phyloP scores from a whole-genome alignment of 1,284 basidiomycete species.

The Mycosarcoma maydis region DNA sequence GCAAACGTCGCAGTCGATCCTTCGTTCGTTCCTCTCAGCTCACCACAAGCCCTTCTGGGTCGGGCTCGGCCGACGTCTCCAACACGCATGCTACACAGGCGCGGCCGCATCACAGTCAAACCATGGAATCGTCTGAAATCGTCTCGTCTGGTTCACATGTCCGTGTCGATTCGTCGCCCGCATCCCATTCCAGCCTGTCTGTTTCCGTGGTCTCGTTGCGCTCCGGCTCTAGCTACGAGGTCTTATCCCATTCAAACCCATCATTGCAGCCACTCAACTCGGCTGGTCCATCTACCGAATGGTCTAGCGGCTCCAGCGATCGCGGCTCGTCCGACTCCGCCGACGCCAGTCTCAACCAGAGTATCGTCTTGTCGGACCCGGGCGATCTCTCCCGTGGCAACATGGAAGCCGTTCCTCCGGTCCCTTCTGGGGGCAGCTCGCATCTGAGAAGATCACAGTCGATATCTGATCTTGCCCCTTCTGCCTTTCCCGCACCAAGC shows the following conservation, averaged over 20 bases:
- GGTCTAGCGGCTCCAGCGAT: constrained; percentile 51
- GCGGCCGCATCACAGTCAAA: background rate
- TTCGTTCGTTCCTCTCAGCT: constrained; percentile 16
- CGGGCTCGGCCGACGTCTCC: constrained; percentile 9
- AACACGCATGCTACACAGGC: background rate
- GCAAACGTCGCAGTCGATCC: constrained; percentile 35
- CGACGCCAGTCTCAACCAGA: constrained; percentile 29
- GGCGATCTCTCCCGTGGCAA: constrained; percentile 16
- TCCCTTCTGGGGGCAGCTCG: background rate
- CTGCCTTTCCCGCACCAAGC: background rate
- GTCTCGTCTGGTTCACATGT: constrained; percentile 14
- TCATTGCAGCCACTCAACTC: constrained; percentile 12
- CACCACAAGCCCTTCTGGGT: constrained; percentile 18
- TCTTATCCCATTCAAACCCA: constrained; percentile 21
- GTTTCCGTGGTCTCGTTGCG: constrained; percentile 33
- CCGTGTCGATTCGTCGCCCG: constrained; percentile 22
- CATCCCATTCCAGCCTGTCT: constrained; percentile 37
- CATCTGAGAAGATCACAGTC: constrained; percentile 23
- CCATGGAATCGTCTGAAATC: constrained; percentile 8
- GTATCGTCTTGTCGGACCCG: constrained; percentile 42
- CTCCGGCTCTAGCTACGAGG: constrained; percentile 48
- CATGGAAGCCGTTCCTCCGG: background rate
- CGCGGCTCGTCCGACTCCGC: constrained; percentile 44
- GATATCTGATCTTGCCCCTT: constrained; percentile 12
- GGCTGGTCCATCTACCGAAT: constrained; percentile 18